Evolutionary conservation across 352 stramenopile genomes (phyloP), one percentile per base, ranked within the genome.

Genomic region (Peronospora farinosa): DNA sequence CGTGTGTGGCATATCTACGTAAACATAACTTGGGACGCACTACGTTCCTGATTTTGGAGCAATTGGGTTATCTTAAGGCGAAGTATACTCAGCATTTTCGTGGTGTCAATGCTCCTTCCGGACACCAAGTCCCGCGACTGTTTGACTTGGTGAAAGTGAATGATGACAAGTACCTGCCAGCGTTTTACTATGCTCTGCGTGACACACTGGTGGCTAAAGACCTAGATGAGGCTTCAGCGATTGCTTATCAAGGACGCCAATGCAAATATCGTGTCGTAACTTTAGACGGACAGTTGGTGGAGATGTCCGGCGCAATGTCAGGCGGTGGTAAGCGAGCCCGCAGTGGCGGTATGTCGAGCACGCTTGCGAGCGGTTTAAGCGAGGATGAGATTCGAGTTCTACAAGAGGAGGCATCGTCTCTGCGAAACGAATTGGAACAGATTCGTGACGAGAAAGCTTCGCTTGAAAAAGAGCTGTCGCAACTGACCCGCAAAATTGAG

Each of bases 221-320:
- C 55, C 67, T 99, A 8, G 96, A 99, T 62, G 63, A 96, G 69
- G 78, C 91, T 30, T 78, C 95, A 2, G 51, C 61, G 7, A 92
- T 95, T 25, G 89, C 89, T 21, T 96, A 95, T 54, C 72, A 96
- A 80, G 95, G 92, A 13, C 95, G 84, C 42, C 88, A 97, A 40
- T 91, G 79, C 61, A 86, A 84, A 55, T 98, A 95, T 71, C 88
- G 97, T 49, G 96, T 99, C 12, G 97, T 99, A n/a, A 99, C 97
- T 3, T 50, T 96, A 2, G 85, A 97, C 47, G 97, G 97, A 6
- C 88, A 99, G 57, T 61, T 99, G 1, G 98, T 99, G 31, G 97
- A 99, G 44, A 95, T 94, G 33, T 97, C 88, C n/a, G 97, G 97
- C 45, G 97, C 97, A 6, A 99, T 99, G 97, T 96, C 93, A 4